Evolutionary conservation across 257 asterid genomes (phyloP), one percentile per base, ranked within the genome.

Genomic region (Salvia miltiorrhiza): DNA sequence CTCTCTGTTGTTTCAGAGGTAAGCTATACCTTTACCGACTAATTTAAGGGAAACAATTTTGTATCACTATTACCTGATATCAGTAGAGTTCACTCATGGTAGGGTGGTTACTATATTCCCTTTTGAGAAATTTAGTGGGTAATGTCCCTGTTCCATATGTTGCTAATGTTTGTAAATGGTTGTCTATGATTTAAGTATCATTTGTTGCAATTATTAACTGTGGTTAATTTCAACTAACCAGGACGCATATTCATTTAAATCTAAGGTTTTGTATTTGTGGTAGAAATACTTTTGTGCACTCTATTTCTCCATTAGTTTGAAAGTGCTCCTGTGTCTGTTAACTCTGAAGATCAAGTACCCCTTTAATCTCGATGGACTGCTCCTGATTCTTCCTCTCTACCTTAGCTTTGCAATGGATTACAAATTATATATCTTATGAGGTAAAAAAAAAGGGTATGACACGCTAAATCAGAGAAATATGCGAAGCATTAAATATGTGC

Each of bases 1-100:
- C 69, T 87, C 73, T 84, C 96, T 23, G 82, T 86, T 59, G 72
- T 89, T 54, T 76, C 79, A 53, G 97, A 94, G 99, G 99, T 94
- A 82, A 80, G 55, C 61, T 26, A 23, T 52, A 43, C 32, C 63
- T 7, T n/a, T 62, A 54, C n/a, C 9, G 39, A 65, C n/a, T 26
- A 35, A 54, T 69, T n/a, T 32, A 37, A 52, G 45, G 45, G 43
- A 21, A 20, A 21, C 39, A 14, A 48, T 11, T 64, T 32, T 21
- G 20, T 58, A 20, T 69, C 41, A 40, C 23, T 17, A 12, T 52
- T 21, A 41, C 49, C 47, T 56, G 24, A 35, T 48, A 50, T 68
- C 67, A 43, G 56, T 47, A 30, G 16, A 26, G 33, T 10, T 8
- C 3, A 33, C 8, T 61, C 26, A 12, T 58, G 1, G 28, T 35